Percentiles rank a stretch among this genome's conserved stretches.
Evolutionary conservation across 108 stramenopile species (phyloP).

Genomic region (Fragilariopsis cylindrus): DNA sequence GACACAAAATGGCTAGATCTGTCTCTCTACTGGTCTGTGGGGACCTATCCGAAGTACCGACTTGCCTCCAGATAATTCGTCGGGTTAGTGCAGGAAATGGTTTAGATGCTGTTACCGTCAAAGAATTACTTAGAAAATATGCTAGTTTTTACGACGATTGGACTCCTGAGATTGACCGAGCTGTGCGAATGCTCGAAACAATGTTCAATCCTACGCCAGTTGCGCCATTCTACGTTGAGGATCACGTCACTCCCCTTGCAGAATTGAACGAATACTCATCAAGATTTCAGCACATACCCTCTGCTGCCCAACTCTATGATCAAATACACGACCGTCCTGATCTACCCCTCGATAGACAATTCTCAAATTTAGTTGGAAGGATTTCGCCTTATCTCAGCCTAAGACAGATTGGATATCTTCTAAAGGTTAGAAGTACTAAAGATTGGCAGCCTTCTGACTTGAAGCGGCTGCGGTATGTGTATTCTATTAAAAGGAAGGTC

Average conservation of each 20-base stretch:
- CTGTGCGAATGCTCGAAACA: slow-evolving; percentile 69
- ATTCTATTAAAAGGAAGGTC: slow-evolving; percentile 85
- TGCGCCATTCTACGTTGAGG: slow-evolving; percentile 64
- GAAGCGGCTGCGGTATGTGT: slow-evolving; percentile 82
- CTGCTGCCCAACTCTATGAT: slow-evolving; percentile 70
- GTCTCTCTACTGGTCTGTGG: slow-evolving; percentile 73
- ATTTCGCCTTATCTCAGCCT: slow-evolving; percentile 84
- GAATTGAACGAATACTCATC: slow-evolving; percentile 47
- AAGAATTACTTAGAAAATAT: slow-evolving; percentile 75
- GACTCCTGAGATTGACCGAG: slow-evolving; percentile 83
- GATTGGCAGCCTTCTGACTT: slow-evolving; percentile 87
- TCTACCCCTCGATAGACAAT: slow-evolving; percentile 66
- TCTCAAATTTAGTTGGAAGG: slow-evolving; percentile 68
- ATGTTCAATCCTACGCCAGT: slow-evolving; percentile 65
- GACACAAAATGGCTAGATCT: slow-evolving; percentile 74
- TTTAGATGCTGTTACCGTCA: slow-evolving; percentile 77
- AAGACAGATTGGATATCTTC: slow-evolving; percentile 74
- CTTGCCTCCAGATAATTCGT: slow-evolving; percentile 67
- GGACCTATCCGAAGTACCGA: slow-evolving; percentile 66
- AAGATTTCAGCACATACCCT: slow-evolving; percentile 68
- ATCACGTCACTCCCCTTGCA: slow-evolving; percentile 66
- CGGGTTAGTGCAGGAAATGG: slow-evolving; percentile 83
- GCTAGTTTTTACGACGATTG: slow-evolving; percentile 76
- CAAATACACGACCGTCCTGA: slow-evolving; percentile 70
- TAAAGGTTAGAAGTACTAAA: slow-evolving; percentile 57